Conservation (phyloP, 1,139 yeast genomes). For the Sugiyamaella castrensis region DNA sequence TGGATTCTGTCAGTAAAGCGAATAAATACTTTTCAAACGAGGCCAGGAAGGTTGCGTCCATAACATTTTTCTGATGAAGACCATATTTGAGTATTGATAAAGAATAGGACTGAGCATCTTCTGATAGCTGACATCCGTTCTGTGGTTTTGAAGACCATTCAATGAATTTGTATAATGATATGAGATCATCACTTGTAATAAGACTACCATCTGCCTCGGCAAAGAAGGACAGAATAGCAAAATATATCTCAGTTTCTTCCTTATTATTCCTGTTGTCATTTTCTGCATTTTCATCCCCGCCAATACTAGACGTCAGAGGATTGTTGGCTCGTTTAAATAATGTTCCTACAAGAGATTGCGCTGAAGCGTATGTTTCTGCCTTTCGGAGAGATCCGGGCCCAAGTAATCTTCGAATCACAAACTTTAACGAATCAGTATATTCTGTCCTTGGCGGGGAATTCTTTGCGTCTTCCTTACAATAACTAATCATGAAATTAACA, state of each 20-base stretch:
- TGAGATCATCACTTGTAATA: slow-evolving; percentile 48
- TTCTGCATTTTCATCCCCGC: background rate
- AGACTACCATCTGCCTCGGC: slow-evolving; percentile 11
- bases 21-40: slow-evolving; percentile 54
- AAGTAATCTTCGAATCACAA: slow-evolving; percentile 5
- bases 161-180: slow-evolving; percentile 44
- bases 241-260: background rate
- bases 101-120: slow-evolving; percentile 42
- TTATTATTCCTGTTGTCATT: background rate
- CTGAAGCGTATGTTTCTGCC: background rate
- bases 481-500: too few relatives aligned
- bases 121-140: slow-evolving; percentile 38
- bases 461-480: too few relatives aligned
- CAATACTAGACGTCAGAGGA: background rate
- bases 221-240: slow-evolving; percentile 3
- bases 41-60: slow-evolving; percentile 51
- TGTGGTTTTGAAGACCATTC: slow-evolving; percentile 54
- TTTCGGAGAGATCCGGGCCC: slow-evolving; percentile 3
- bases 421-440: slow-evolving; percentile 7
- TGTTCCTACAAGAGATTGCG: slow-evolving; percentile 1
- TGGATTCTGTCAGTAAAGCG: slow-evolving; percentile 42
- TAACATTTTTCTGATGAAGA: slow-evolving; percentile 44
- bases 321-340: slow-evolving; percentile 5
- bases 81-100: slow-evolving; percentile 53
- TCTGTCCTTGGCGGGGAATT: too few relatives aligned